Evolutionary conservation across 202 grass and related monocot genomes (phyloP), one percentile per base, ranked within the genome.

Genomic region (Setaria italica): DNA sequence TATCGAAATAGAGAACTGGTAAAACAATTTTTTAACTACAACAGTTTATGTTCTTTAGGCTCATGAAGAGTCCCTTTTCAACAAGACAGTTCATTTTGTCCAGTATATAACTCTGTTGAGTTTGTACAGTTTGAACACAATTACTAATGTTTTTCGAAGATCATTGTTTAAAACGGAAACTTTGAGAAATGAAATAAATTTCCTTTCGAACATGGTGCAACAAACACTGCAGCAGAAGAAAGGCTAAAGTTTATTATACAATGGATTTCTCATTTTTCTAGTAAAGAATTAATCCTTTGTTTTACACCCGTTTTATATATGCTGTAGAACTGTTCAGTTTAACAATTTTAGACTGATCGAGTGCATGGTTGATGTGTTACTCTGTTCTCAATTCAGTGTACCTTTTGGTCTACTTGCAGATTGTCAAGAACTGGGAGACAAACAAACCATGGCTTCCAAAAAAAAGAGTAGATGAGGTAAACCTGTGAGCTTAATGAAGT

Each of bases 381-480:
- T 58, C 1, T 20, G 60, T 85, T 76, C 58, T 83, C 15, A 74
- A 62, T 46, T 60, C 78, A 47, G 19, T 51, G 6, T n/a, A 13
- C 54, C 10, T 16, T 76, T 80, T 83, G 32, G 2, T 75, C 47
- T 77, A 76, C 51, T 78, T 84, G 81, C 85, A 99, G 97, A 99
- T 99, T 70, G 78, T 94, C 57, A 91, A 80, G 66, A 99, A 94
- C 77, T 99, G 97, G 97, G 97, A 99, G 67, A 86, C 87, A 48
- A 90, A 87, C 72, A 99, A 97, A 82, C 58, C 97, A 19, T 97
- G 97, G 97, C 83, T 99, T 77, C 94, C 94, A 14, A 93, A 97
- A 89, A 80, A 90, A 33, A 94, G 90, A 92, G 57, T 99, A 66
- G 94, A 99, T 74, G 94, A 94, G 97, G 95, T 98, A 70, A 79